These are phyloP conservation scores for Rubus parviflorus DNA, from an alignment of 306 rosid species.

Conservation along the genomic window DNA sequence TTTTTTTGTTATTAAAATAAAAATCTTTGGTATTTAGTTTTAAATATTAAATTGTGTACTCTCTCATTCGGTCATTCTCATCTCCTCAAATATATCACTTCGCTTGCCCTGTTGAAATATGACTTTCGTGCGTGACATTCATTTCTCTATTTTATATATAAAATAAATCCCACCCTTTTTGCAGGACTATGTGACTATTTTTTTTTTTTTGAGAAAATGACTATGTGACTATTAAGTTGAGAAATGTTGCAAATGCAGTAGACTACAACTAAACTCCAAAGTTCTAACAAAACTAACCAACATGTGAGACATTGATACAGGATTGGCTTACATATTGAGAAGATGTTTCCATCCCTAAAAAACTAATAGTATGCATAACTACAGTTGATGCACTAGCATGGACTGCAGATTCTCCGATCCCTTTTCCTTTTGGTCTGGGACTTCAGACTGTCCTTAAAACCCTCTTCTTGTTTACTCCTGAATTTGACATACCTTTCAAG, in stretches of 20 bases:
- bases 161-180: too few species aligned
- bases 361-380: neutral
- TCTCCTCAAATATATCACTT: too few species aligned
- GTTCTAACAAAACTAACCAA: neutral
- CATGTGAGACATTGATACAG: neutral
- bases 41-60: too few species aligned
- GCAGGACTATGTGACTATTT: neutral
- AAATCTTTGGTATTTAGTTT: too few species aligned
- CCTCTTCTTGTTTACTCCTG: neutral
- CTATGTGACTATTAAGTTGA: neutral
- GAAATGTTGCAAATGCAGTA: neutral
- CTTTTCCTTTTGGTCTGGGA: too few species aligned
- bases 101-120: too few species aligned
- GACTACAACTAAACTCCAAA: neutral
- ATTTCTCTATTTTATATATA: too few species aligned
- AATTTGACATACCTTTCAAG: neutral
- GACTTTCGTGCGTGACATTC: too few species aligned
- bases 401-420: neutral
- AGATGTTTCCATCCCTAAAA: neutral
- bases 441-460: neutral
- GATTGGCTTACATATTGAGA: neutral
- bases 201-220: too few species aligned
- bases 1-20: too few species aligned
- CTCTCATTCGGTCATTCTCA: too few species aligned
- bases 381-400: neutral